Conservation (phyloP, 2,329 filamentous ascomycete species). For the Sporothrix euskadiensis region DNA sequence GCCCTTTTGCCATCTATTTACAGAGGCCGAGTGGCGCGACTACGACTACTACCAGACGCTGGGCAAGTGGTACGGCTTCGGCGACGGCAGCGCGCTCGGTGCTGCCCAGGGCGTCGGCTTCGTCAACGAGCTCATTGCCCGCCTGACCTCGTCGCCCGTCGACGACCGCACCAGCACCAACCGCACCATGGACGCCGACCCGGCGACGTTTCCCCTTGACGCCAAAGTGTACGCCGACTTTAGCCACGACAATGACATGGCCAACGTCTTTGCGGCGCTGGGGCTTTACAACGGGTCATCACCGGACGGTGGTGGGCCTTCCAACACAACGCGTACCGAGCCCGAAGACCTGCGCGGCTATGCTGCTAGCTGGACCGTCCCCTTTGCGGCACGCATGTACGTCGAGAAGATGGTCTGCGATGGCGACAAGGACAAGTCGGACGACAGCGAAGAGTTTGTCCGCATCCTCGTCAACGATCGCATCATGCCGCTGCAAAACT, state of each 20-base stretch:
- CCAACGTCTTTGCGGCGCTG: conserved; percentile 71
- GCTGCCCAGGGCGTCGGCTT: conserved; percentile 86
- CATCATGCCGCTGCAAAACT: conserved; percentile 70
- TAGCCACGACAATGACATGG: conserved; percentile 88
- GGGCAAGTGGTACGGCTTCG: conserved; percentile 82
- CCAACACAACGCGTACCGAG: conserved; percentile 52
- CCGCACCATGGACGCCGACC: conserved; percentile 67
- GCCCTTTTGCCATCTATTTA: conserved; percentile 76
- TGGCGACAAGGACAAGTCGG: neutral
- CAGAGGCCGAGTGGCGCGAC: conserved; percentile 67
- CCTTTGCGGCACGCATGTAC: conserved; percentile 79
- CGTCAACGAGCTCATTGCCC: conserved; percentile 81
- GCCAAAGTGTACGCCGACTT: conserved; percentile 80
- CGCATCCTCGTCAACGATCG: conserved; percentile 81
- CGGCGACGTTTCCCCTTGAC: conserved; percentile 71
- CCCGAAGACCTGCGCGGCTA: conserved; percentile 63
- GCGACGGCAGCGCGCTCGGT: conserved; percentile 73
- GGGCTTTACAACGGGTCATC: conserved; percentile 66
- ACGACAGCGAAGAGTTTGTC: conserved; percentile 64
- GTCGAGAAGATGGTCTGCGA: conserved; percentile 81
- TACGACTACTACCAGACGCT: conserved; percentile 82
- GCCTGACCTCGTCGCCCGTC: conserved; percentile 70
- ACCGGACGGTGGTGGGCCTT: conserved; percentile 38
- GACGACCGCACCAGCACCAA: conserved; percentile 75
- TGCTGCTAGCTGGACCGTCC: conserved; percentile 75